A percentile compares a stretch with the other conserved stretches of the same genome.
These are phyloP conservation scores for Botrytis porri DNA, from an alignment of 2,329 filamentous ascomycete species.

Conservation along the genomic window DNA sequence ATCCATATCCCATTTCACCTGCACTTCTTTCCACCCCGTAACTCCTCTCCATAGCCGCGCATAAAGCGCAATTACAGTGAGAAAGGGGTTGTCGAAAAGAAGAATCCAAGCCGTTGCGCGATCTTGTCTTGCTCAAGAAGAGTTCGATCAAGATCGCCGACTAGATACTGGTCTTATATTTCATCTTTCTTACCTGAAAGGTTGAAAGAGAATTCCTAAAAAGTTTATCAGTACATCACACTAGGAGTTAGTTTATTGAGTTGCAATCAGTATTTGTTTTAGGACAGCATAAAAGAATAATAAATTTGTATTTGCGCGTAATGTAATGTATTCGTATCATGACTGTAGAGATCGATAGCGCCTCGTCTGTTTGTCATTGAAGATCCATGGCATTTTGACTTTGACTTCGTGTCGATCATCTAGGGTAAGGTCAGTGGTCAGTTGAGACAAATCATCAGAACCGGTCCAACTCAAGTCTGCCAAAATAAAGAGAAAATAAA, in stretches of 20 bases:
- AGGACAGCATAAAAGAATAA: conserved; percentile 7
- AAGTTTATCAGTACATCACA: not conserved
- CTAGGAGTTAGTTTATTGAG: not conserved
- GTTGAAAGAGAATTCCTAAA: not conserved
- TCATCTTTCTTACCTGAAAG: conserved; percentile 7
- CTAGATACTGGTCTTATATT: not conserved
- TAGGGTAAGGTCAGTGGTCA: conserved; percentile 20
- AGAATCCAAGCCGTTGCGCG: conserved; percentile 52
- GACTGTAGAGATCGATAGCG: conserved; percentile 17
- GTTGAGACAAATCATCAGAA: conserved; percentile 11
- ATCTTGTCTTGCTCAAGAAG: conserved; percentile 32
- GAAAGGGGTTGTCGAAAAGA: conserved; percentile 19
- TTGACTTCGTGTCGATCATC: conserved; percentile 18
- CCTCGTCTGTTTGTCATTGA: conserved; percentile 16
- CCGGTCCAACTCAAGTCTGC: not conserved
- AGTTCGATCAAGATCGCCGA: conserved; percentile 13
- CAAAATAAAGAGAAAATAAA: not conserved
- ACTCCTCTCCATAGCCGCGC: conserved; percentile 51
- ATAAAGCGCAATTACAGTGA: conserved; percentile 40
- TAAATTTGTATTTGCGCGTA: conserved; percentile 2
- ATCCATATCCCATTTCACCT: no score
- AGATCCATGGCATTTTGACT: conserved; percentile 18
- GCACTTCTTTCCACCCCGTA: not conserved
- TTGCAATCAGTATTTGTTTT: not conserved
- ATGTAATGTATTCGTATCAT: conserved; percentile 13